Percentiles rank a stretch among this genome's conserved stretches.
These are phyloP conservation scores for Eutrema salsugineum DNA, from an alignment of 441 rosid genomes.

Conservation along the genomic window DNA sequence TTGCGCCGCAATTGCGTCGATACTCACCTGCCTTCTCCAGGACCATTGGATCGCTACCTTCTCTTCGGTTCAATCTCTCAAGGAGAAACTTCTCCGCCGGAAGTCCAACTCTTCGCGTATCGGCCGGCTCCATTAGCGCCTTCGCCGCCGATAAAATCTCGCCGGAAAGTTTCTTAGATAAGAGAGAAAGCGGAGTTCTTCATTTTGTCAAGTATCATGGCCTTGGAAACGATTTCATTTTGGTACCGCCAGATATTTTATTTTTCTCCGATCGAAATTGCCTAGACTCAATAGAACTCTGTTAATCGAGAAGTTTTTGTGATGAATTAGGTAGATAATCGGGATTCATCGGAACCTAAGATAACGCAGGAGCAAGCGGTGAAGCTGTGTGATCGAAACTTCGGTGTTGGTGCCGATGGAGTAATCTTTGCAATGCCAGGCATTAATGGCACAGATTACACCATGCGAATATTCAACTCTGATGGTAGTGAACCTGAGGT, in stretches of 20 bases:
- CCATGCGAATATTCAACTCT: conserved; percentile 83
- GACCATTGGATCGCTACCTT: conserved; percentile 22
- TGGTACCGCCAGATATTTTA: conserved; percentile 37
- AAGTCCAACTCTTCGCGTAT: conserved; percentile 34
- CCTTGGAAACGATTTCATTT: conserved; percentile 90
- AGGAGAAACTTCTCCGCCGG: conserved; percentile 16
- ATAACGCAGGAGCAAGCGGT: conserved; percentile 75
- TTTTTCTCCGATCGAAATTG: not conserved
- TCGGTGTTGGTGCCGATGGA: conserved; percentile 93
- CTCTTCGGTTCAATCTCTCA: conserved; percentile 17
- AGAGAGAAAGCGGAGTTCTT: conserved; percentile 51
- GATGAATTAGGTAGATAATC: conserved; percentile 61
- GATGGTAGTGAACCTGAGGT: conserved; percentile 95
- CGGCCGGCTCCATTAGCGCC: conserved; percentile 45
- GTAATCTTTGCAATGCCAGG: conserved; percentile 87
- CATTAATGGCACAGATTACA: conserved; percentile 64
- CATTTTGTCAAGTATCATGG: conserved; percentile 91
- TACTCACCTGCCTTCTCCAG: conserved; percentile 11
- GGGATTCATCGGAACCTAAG: conserved; percentile 63
- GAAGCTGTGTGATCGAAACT: conserved; percentile 82
- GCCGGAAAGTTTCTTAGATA: conserved; percentile 45
- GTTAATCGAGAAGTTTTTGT: not conserved
- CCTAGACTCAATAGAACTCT: not conserved
- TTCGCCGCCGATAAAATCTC: conserved; percentile 41
- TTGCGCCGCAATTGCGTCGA: conserved; percentile 32